Base-by-base conservation (phyloP, 345 rosid species). In the Euclidium syriacum region DNA sequence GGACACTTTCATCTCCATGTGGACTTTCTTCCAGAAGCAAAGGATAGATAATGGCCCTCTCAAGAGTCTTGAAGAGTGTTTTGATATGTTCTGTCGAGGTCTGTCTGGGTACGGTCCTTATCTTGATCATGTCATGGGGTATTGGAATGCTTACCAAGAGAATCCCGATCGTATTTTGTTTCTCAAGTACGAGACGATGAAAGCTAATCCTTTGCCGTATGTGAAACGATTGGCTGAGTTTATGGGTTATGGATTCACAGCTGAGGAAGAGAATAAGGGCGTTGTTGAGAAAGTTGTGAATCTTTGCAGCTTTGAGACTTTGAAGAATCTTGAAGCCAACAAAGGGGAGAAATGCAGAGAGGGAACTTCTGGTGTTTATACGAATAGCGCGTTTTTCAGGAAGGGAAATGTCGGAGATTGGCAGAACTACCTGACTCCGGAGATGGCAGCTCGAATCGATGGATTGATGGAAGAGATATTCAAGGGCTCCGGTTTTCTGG, bases 351-450 rank as follows among this genome's bases (percentile, higher is more conserved):
- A 51, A 19, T 67, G 54, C 0, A 49, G 71, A 4, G 42, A 26
- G 2, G 66, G 62, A 15, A 66, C 54, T 7, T 27, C 67, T 5
- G 64, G 34, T 32, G 62, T 44, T 9, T 34, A 23, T 2, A 25
- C 49, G 12, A 74, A 77, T 49, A 66, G 65, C 8, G 61, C 63
- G 1, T 74, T 20, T 19, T 74, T 67, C 5, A 68, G 77, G 59
- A 68, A 80, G 62, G 81, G 78, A 1, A 62, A 62, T 23, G 81
- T 74, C 7, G 81, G 84, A 44, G 84, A 75, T 44, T 80, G 78
- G 74, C 0, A 56, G 5, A 72, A 69, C 17, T 75, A 70, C 70
- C 35, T 77, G 20, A 55, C 75, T 19, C 55, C 68, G 1, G 68
- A 75, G 52, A 80, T 77, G 84, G 70, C 58, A 0, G 69, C 65